phyloP scores from a whole-genome alignment of 2,329 filamentous ascomycete genomes.

The Fusarium sp. region DNA sequence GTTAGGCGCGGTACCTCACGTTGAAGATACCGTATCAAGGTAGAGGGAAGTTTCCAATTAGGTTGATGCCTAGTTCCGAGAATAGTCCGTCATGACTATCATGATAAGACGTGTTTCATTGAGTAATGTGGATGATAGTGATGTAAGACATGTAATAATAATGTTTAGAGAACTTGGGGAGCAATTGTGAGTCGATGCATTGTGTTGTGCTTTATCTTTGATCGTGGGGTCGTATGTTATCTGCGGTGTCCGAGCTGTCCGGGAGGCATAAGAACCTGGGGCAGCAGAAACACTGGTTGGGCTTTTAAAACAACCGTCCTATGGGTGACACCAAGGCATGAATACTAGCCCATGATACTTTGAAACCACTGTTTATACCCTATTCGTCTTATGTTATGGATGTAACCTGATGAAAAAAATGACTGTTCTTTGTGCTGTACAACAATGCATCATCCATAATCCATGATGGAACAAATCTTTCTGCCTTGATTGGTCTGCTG shows the following conservation, averaged over 20 bases:
- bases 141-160: conserved; percentile 22
- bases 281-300: conserved; percentile 37
- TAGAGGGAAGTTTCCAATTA: conserved; percentile 21
- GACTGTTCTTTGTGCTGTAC: conserved; percentile 20
- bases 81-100: conserved; percentile 30
- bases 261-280: conserved; percentile 35
- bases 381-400: conserved; percentile 9
- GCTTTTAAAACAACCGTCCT: conserved; percentile 30
- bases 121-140: conserved; percentile 1
- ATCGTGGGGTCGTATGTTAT: conserved; percentile 19
- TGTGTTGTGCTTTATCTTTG: conserved; percentile 25
- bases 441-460: conserved; percentile 32
- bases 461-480: conserved; percentile 27
- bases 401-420: conserved; percentile 13
- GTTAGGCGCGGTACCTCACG: conserved; percentile 31
- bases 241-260: conserved; percentile 30
- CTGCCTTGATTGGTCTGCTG: conserved; percentile 9
- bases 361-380: conserved; percentile 17
- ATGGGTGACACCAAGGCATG: conserved; percentile 27
- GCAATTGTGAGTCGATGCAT: conserved; percentile 21
- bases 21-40: conserved; percentile 1
- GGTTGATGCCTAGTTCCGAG: conserved; percentile 39
- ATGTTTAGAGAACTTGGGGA: conserved; percentile 1
- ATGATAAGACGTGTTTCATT: conserved; percentile 9
- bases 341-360: conserved; percentile 28